Evolutionary conservation across 2,329 filamentous ascomycete species (phyloP).

Genomic region (Penicillium sp.): DNA sequence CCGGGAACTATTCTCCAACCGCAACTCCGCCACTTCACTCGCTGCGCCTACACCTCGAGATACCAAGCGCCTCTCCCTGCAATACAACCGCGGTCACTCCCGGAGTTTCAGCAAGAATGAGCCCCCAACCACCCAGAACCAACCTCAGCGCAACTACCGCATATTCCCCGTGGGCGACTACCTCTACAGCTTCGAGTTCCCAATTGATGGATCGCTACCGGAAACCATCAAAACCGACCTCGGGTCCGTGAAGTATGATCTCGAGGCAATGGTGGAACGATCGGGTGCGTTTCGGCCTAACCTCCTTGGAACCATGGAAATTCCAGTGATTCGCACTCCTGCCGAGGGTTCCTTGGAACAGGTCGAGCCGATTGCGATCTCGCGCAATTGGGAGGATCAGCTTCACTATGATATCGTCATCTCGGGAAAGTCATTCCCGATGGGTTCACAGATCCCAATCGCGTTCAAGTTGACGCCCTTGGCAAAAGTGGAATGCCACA

Average conservation of each 20-base stretch:
- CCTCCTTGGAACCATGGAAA: conserved; percentile 77
- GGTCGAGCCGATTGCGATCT: conserved; percentile 91
- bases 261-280: conserved; percentile 82
- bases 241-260: conserved; percentile 82
- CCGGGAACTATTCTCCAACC: conserved; percentile 43
- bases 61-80: conserved; percentile 71
- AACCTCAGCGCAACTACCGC: conserved; percentile 79
- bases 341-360: conserved; percentile 87
- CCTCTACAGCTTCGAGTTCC: conserved; percentile 78
- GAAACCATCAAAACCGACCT: conserved; percentile 88
- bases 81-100: conserved; percentile 77
- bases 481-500: conserved; percentile 90
- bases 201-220: conserved; percentile 72
- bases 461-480: conserved; percentile 91
- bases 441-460: conserved; percentile 85
- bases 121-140: conserved; percentile 56
- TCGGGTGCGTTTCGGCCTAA: conserved; percentile 90
- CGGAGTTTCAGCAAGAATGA: conserved; percentile 85
- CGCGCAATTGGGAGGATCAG: conserved; percentile 91
- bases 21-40: conserved; percentile 43
- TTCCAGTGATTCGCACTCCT: conserved; percentile 80
- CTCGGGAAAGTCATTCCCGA: conserved; percentile 89
- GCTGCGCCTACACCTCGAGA: conserved; percentile 50
- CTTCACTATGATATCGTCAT: conserved; percentile 95
- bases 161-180: conserved; percentile 78